Conservation (phyloP, 345 rosid species). For the Carallia brachiata region DNA sequence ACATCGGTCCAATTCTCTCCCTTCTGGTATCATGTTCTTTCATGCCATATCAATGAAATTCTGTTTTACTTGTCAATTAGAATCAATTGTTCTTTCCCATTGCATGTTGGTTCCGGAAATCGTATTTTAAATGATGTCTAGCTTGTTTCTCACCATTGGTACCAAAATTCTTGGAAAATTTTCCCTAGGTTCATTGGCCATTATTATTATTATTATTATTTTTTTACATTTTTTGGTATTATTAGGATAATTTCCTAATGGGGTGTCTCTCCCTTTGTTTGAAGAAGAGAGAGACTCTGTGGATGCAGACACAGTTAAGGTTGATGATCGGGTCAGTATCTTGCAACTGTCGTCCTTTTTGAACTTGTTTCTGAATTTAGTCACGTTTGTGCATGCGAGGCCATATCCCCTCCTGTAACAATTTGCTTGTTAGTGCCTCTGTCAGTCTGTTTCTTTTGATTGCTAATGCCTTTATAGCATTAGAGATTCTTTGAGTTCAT, state of each 20-base stretch:
- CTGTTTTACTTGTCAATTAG: not conserved
- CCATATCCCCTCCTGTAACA: not conserved
- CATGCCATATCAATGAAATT: not conserved
- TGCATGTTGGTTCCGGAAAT: too few species aligned
- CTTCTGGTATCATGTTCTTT: conserved; percentile 47
- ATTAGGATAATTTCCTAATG: not conserved
- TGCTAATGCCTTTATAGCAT: too few species aligned
- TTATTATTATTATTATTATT: not conserved
- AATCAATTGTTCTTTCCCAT: not conserved
- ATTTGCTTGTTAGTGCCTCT: not conserved
- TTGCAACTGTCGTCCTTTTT: not conserved
- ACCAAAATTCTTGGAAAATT: too few species aligned
- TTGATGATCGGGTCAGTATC: conserved; percentile 47
- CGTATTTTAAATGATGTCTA: too few species aligned
- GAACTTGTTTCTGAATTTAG: not conserved
- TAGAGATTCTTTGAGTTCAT: too few species aligned
- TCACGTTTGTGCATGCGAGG: not conserved
- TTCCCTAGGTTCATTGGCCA: not conserved
- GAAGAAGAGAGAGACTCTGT: conserved; percentile 35
- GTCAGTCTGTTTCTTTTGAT: too few species aligned
- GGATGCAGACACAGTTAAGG: conserved; percentile 21
- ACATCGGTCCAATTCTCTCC: conserved; percentile 34
- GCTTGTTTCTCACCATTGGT: not conserved
- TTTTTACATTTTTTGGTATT: not conserved
- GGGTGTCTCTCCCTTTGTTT: not conserved